Base-by-base conservation (phyloP, 305 asterid genomes). In the Coffea humblotiana region DNA sequence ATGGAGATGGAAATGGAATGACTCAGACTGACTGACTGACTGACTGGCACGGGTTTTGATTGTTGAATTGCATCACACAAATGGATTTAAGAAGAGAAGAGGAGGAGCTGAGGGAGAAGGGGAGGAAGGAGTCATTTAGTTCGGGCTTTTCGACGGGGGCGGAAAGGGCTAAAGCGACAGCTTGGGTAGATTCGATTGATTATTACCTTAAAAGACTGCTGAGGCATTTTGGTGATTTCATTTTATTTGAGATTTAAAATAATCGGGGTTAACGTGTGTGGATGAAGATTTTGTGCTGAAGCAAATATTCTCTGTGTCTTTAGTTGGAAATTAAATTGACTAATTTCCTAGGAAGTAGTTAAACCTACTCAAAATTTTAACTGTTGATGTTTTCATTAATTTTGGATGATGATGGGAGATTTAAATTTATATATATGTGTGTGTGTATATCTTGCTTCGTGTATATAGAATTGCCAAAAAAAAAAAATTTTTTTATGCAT, bases 31-130 rank as follows among this genome's bases (percentile, higher is more conserved):
- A 52, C 13, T 67, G 74, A 70, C 74, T 77, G 82, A 48, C 21
- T 67, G 74, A 70, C 74, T 77, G 82, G 48, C 78, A 27, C 78
- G 78, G 72, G 78, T 8, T 49, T 64, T 29, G 27, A 65, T 35
- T 71, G 23, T n/a, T 7, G 10, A 8, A 45, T 27, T 13, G 47
- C 74, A 6, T 37, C 51, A 66, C 0, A 64, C 23, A 2, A 27
- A 8, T 3, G 25, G 19, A 58, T 27, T 66, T 71, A 71, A 27
- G 63, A 35, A 74, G 25, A 60, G 54, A 15, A 12, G 16, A 9
- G 11, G 35, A 40, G 43, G 51, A 32, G 32, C 32, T 32, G 61
- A 10, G n/a, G 3, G 13, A 9, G 25, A 23, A 15, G n/a, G 3
- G 13, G 10, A 15, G 43, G n/a, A 35, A 40, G 43, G 52, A 40